These are phyloP conservation scores for Botryotinia narcissicola DNA, from an alignment of 2,329 filamentous ascomycete species.

Conservation along the genomic window DNA sequence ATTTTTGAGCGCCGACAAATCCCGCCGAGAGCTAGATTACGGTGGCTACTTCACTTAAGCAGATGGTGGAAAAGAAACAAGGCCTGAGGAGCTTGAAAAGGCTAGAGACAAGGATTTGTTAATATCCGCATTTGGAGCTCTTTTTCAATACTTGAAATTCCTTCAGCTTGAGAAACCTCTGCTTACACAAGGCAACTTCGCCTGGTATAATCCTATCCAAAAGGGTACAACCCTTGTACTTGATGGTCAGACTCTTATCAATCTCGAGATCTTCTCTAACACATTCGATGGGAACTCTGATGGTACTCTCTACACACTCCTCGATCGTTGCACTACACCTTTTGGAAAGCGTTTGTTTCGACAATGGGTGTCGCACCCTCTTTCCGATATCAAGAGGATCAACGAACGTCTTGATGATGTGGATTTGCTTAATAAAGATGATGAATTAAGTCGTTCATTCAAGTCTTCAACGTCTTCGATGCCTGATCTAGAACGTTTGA, in stretches of 20 bases:
- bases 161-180: slow-evolving; percentile 88
- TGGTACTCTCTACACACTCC: slow-evolving; percentile 83
- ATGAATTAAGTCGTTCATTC: slow-evolving; percentile 79
- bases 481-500: slow-evolving; percentile 89
- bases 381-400: slow-evolving; percentile 83
- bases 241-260: slow-evolving; percentile 94
- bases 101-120: slow-evolving; percentile 74
- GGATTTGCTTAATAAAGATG: slow-evolving; percentile 84
- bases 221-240: slow-evolving; percentile 86
- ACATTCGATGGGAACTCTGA: slow-evolving; percentile 80
- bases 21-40: slow-evolving; percentile 75
- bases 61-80: slow-evolving; percentile 55
- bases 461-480: slow-evolving; percentile 84
- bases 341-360: slow-evolving; percentile 96
- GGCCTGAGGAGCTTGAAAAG: slow-evolving; percentile 73
- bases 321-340: slow-evolving; percentile 93
- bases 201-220: slow-evolving; percentile 85
- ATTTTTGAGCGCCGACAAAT: slow-evolving; percentile 85
- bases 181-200: slow-evolving; percentile 86
- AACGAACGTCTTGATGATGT: slow-evolving; percentile 93
- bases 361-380: slow-evolving; percentile 95
- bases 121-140: slow-evolving; percentile 87
- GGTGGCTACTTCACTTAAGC: slow-evolving; percentile 73
- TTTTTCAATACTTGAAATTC: slow-evolving; percentile 80
- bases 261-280: slow-evolving; percentile 96